These are phyloP conservation scores for Tuber calosporum DNA, from an alignment of 495 filamentous ascomycete species.

Conservation along the genomic window DNA sequence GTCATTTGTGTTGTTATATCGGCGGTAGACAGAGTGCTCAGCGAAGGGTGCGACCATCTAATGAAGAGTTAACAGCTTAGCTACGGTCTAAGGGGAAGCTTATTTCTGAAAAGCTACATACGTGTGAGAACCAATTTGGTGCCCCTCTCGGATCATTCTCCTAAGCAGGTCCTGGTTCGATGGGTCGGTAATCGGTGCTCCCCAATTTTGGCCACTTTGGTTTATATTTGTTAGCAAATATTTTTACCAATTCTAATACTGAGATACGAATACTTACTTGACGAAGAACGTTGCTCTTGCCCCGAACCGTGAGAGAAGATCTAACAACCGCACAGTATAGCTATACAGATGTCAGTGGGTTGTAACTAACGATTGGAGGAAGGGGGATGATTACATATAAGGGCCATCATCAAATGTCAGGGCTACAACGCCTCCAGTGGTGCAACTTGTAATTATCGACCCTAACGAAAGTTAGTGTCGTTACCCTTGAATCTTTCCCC, in stretches of 20 bases:
- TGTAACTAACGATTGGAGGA: background rate
- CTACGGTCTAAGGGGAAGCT: background rate
- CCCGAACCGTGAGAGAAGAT: conserved; percentile 55
- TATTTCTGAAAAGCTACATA: background rate
- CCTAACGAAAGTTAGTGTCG: conserved; percentile 18
- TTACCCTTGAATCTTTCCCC: background rate
- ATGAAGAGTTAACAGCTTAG: conserved; percentile 6
- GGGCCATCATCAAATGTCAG: conserved; percentile 45
- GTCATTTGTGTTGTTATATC: conserved; percentile 54
- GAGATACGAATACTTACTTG: conserved; percentile 40
- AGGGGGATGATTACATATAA: conserved; percentile 18
- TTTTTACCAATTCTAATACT: background rate
- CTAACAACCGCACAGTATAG: conserved; percentile 60
- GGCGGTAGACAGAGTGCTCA: conserved; percentile 48
- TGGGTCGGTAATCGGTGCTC: conserved; percentile 49
- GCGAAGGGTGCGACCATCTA: conserved; percentile 58
- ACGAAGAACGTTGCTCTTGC: conserved; percentile 71
- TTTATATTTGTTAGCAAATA: background rate
- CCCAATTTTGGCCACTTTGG: conserved; percentile 57
- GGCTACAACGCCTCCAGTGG: conserved; percentile 51
- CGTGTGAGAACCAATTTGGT: conserved; percentile 67
- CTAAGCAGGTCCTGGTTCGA: conserved; percentile 49
- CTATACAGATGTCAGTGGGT: conserved; percentile 45
- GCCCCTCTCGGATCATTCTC: conserved; percentile 56
- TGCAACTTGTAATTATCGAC: conserved; percentile 51